Evolutionary conservation across 2,329 filamentous ascomycete genomes (phyloP), one percentile per base, ranked within the genome.

Genomic region (Cladosporium sp.): DNA sequence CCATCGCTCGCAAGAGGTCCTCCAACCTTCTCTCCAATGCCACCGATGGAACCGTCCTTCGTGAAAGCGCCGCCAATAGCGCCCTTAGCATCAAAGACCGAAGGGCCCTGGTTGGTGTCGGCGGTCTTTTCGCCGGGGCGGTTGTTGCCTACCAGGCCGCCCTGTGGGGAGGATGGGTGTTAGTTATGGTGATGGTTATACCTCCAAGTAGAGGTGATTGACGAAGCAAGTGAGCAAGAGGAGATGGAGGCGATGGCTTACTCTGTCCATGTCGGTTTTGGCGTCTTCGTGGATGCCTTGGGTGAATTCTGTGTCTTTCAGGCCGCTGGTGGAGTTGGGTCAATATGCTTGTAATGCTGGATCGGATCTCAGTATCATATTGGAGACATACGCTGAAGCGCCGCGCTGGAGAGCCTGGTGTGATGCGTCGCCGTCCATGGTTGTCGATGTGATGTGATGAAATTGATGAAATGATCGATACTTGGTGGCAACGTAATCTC

Each of bases 31-130:
- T 75, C 66, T 6, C 67, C 74, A 1, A 67, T 67, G 4, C 71
- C 67, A 6, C 74, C 73, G n/a, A 75, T 67, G 1, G 67, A 63
- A 3, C 73, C 73, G 12, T 72, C 66, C 12, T 64, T 66, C 20
- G 68, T 74, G 64, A 73, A 75, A 59, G 70, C 65, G 51, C 68
- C 71, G 40, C 73, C 74, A 36, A 74, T 66, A 12, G 68, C 65
- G 5, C 73, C 73, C 8, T 68, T 56, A 15, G 69, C 65, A 55
- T 66, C 61, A 58, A 74, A 72, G 2, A 63, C 59, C 5, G 64
- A 62, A 28, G 59, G 63, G 42, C 62, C 66, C 17, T 55, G 40
- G 5, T 45, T 37, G n/a, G 58, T 59, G 50, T 64, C 64, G 3
- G 62, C 63, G 17, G 64, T 67, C 61, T 69, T 67, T 51, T 66